Percentiles rank a stretch among this genome's conserved stretches.
These are phyloP conservation scores for Nannochloris sp. DNA, from an alignment of 139 green algal species.

Conservation along the genomic window DNA sequence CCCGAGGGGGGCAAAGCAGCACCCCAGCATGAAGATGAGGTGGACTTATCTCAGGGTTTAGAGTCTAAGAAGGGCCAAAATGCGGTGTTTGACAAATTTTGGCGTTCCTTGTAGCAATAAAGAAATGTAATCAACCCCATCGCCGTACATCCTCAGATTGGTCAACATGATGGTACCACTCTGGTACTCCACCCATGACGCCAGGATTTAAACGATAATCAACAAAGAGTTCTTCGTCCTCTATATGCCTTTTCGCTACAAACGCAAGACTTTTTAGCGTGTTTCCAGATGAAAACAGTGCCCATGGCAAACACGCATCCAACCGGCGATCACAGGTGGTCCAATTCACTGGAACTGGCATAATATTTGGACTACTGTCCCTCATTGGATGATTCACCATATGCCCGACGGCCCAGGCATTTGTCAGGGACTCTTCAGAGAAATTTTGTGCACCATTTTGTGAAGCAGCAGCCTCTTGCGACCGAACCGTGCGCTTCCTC, in stretches of 20 bases:
- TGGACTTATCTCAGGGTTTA: background rate
- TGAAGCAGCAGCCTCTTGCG: too few relatives aligned
- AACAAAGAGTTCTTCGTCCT: conserved; percentile 60
- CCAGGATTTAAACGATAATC: conserved; percentile 59
- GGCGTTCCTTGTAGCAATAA: conserved; percentile 3
- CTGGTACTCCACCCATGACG: conserved; percentile 21
- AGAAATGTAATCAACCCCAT: conserved; percentile 32
- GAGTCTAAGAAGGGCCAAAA: conserved; percentile 3
- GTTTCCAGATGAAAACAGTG: background rate
- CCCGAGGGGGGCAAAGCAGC: background rate
- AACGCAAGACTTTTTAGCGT: conserved; percentile 33
- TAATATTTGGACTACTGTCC: background rate
- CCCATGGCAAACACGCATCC: conserved; percentile 1
- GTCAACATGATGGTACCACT: conserved; percentile 61
- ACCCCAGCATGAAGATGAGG: background rate
- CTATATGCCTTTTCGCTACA: conserved; percentile 35
- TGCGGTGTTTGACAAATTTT: conserved; percentile 16
- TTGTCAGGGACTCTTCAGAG: background rate
- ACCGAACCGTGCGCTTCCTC: too few relatives aligned
- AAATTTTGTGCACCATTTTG: background rate
- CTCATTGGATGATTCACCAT: background rate
- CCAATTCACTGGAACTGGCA: background rate
- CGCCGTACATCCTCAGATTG: conserved; percentile 44
- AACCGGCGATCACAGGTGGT: background rate
- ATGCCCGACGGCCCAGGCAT: background rate